A percentile compares a stretch with the other conserved stretches of the same genome.
These are phyloP conservation scores for Fraxinus xanthoxyloides DNA, from an alignment of 305 asterid genomes.

Conservation along the genomic window DNA sequence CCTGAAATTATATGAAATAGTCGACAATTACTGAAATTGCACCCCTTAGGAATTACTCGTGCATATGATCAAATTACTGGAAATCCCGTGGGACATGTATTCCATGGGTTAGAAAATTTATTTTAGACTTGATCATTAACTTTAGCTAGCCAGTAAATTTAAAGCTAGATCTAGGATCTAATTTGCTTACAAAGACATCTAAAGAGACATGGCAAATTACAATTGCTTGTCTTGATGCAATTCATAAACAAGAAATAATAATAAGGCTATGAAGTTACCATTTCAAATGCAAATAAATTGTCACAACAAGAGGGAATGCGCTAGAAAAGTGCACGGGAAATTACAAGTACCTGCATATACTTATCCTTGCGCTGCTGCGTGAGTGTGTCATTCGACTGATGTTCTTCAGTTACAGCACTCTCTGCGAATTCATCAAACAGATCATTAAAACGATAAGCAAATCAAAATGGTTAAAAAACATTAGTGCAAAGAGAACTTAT, in stretches of 20 bases:
- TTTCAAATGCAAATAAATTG: background rate
- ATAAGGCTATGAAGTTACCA: background rate
- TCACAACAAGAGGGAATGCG: background rate
- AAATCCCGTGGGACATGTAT: background rate
- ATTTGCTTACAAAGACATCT: background rate
- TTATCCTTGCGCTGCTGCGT: constrained; percentile 35
- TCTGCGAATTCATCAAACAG: constrained; percentile 42
- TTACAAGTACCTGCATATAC: constrained; percentile 34
- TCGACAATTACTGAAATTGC: background rate
- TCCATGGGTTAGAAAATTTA: background rate
- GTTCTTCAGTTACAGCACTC: constrained; percentile 52
- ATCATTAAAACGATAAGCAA: background rate
- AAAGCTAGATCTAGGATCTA: background rate
- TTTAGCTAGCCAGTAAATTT: background rate
- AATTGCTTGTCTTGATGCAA: background rate
- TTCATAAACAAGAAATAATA: constrained; percentile 3
- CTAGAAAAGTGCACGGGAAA: background rate
- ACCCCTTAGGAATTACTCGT: background rate
- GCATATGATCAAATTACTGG: constrained; percentile 10
- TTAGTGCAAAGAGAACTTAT: constrained; percentile 2
- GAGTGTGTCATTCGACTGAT: constrained; percentile 28
- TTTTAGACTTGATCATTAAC: background rate
- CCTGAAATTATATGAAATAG: constrained; percentile 35
- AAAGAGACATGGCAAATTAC: background rate
- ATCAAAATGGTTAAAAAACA: background rate